Base-by-base conservation (phyloP, 768 basidiomycete species). In the Pisolithus marmoratus region DNA sequence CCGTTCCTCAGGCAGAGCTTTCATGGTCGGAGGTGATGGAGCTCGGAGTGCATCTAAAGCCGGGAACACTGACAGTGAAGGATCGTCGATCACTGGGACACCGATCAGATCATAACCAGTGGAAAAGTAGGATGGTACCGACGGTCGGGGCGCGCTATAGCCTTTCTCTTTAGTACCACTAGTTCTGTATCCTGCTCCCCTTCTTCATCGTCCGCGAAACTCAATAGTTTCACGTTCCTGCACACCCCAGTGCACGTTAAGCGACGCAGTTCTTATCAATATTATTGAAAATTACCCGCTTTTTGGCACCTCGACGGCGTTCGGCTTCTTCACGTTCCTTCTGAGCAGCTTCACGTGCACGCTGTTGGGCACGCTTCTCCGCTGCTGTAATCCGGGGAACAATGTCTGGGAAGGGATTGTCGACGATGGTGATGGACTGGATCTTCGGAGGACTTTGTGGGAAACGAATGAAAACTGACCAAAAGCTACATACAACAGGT, bases 401-500 rank as follows among this genome's bases (percentile, higher is more conserved):
- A 57, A 98, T 96, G 63, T 98, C 94, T 49, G 86, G 81, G 65
- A 96, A 97, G 0, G 96, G 95, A 63, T 98, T 95, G 49, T 96
- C 93, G 27, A 92, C 63, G 48, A 99, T 88, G 9, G 84, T 81
- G 26, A 95, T 77, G 2, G 80, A 79, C 59, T 84, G 87, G 65
- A 99, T 95, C 64, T 88, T 94, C 0, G 95, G 94, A 2, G 96
- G 93, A 58, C 93, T 94, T 58, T 0, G 46, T 11, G 8, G 3
- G 36, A 51, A 19, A 54, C 34, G 20, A 17, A 45, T 58, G 38
- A 58, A 38, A 38, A 44, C 26, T 36, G 38, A 27, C 44, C 46
- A 26, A 29, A 38, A 49, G 20, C 48, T 36, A 36, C n/a, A 22
- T 9, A 22, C 23, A 19, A 37, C 26, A 24, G 29, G 31, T 38